These are phyloP conservation scores for Hypocrella siamensis DNA, from an alignment of 2,329 filamentous ascomycete species.

Conservation along the genomic window DNA sequence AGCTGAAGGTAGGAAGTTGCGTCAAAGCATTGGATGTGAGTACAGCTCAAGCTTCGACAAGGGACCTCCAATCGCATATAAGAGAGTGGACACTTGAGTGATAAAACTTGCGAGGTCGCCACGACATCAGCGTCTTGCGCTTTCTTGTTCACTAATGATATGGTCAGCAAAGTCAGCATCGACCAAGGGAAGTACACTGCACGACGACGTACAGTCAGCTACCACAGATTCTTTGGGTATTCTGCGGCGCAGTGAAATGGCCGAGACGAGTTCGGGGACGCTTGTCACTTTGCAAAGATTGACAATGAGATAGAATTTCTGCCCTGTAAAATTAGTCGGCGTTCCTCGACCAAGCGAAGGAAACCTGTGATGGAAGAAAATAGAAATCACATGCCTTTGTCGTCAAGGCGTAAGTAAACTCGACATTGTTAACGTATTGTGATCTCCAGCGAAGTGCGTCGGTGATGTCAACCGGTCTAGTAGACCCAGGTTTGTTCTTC, in stretches of 20 bases:
- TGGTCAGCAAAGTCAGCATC: slow-evolving; percentile 1
- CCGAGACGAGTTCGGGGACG: slow-evolving; percentile 53
- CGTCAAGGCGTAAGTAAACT: slow-evolving; percentile 86
- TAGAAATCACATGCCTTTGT: slow-evolving; percentile 52
- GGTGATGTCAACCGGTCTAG: slow-evolving; percentile 84
- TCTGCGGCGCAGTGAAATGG: slow-evolving; percentile 49
- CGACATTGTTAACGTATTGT: slow-evolving; percentile 59
- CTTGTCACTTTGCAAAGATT: slow-evolving; percentile 62
- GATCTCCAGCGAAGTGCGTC: slow-evolving; percentile 51
- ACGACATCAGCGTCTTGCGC: slow-evolving; percentile 81
- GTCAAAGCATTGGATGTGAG: slow-evolving; percentile 91
- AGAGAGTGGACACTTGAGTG: slow-evolving; percentile 82
- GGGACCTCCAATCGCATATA: slow-evolving; percentile 69
- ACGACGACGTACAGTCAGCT: slow-evolving; percentile 52
- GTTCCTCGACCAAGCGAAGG: too few relatives aligned
- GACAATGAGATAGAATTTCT: slow-evolving; percentile 60
- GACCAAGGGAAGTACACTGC: slow-evolving; percentile 14
- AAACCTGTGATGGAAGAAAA: too few relatives aligned
- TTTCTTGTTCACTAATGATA: slow-evolving; percentile 53
- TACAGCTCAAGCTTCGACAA: slow-evolving; percentile 64
- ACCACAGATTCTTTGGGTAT: slow-evolving; percentile 73
- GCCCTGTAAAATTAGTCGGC: slow-evolving; percentile 7
- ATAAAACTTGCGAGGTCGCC: slow-evolving; percentile 75
- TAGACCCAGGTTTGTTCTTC: slow-evolving; percentile 93
- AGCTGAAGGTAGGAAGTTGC: slow-evolving; percentile 81